Percentiles rank a stretch among this genome's conserved stretches.
phyloP scores from a whole-genome alignment of 2,329 filamentous ascomycete species.

The Talaromyces sp. region DNA sequence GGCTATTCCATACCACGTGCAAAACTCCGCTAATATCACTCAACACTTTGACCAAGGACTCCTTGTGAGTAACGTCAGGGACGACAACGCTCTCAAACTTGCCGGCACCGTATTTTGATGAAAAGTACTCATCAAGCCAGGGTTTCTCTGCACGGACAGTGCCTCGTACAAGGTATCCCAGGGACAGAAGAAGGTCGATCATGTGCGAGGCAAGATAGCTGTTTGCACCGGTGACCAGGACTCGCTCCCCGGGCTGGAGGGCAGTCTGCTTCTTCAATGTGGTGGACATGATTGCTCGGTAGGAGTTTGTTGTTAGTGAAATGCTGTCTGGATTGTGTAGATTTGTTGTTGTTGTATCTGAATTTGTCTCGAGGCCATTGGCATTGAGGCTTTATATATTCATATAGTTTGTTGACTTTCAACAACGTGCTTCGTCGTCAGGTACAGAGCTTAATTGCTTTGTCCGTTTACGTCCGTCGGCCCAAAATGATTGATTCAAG shows the following conservation, averaged over 20 bases:
- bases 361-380: no score
- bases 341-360: no score
- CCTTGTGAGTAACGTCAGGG: constrained; percentile 32
- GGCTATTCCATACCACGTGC: constrained; percentile 7
- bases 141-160: constrained; percentile 33
- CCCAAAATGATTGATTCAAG: no score
- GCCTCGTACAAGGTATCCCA: constrained; percentile 42
- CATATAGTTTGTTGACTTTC: no score
- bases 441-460: no score
- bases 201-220: constrained; percentile 41
- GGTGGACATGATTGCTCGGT: neutral
- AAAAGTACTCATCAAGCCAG: constrained; percentile 28
- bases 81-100: constrained; percentile 35
- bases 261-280: neutral
- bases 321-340: no score
- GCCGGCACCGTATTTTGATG: constrained; percentile 20
- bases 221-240: constrained; percentile 37
- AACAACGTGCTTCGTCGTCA: no score
- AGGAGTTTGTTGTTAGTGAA: no score
- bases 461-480: no score
- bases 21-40: neutral
- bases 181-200: constrained; percentile 35
- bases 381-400: no score
- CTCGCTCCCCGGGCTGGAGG: neutral
- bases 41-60: neutral